Evolutionary conservation across 2,329 filamentous ascomycete species (phyloP).

Genomic region (Dactylonectria estremocensis): DNA sequence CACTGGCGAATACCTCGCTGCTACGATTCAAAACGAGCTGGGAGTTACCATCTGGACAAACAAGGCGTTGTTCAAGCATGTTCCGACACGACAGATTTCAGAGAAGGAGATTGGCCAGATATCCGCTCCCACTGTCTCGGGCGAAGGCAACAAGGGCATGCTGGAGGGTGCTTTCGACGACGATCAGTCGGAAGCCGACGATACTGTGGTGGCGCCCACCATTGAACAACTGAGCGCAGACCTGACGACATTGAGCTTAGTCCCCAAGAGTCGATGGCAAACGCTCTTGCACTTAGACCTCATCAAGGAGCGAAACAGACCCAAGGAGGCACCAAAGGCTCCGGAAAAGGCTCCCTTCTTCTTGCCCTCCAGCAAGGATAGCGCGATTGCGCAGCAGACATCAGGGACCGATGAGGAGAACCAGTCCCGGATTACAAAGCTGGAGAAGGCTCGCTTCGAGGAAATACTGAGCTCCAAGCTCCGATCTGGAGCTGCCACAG

Average conservation of each 20-base stretch:
- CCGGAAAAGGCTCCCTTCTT: slow-evolving; percentile 98
- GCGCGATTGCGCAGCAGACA: slow-evolving; percentile 56
- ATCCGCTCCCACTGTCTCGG: slow-evolving; percentile 81
- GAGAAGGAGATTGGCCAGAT: slow-evolving; percentile 80
- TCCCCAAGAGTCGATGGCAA: slow-evolving; percentile 94
- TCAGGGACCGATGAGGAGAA: slow-evolving; percentile 59
- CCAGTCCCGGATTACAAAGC: slow-evolving; percentile 78
- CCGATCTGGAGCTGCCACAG: slow-evolving; percentile 65
- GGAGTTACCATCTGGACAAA: slow-evolving; percentile 98
- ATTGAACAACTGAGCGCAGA: slow-evolving; percentile 86
- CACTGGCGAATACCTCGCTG: slow-evolving; percentile 95
- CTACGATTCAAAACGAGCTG: slow-evolving; percentile 84
- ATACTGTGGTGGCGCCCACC: slow-evolving; percentile 67
- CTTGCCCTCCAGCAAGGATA: slow-evolving; percentile 76
- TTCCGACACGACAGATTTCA: slow-evolving; percentile 87
- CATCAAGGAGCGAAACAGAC: slow-evolving; percentile 95
- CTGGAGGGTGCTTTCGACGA: slow-evolving; percentile 83
- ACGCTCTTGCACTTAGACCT: slow-evolving; percentile 92
- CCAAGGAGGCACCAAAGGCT: slow-evolving; percentile 89
- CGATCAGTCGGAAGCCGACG: slow-evolving; percentile 65
- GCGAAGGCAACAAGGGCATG: slow-evolving; percentile 83
- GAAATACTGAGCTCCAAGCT: slow-evolving; percentile 73
- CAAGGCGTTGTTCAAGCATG: slow-evolving; percentile 89
- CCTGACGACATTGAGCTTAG: slow-evolving; percentile 89
- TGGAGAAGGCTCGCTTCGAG: slow-evolving; percentile 72